phyloP scores from a whole-genome alignment of 176 grass and related monocot species.

The Raddia guianensis region DNA sequence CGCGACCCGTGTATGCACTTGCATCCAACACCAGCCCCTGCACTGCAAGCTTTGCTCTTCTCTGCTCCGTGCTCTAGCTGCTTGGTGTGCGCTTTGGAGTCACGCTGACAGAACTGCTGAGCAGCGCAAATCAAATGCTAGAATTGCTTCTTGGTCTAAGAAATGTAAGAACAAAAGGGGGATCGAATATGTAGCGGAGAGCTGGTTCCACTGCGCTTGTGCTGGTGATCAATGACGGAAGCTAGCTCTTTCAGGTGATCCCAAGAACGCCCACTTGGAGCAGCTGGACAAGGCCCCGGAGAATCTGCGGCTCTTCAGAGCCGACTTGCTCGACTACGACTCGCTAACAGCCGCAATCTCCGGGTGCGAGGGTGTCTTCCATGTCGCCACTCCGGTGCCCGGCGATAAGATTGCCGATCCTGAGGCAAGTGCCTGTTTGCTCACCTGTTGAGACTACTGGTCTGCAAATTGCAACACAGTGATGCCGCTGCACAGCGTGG shows the following conservation, averaged over 20 bases:
- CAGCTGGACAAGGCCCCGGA: slow-evolving; percentile 49
- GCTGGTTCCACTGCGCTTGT: neutral
- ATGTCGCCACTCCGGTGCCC: slow-evolving; percentile 58
- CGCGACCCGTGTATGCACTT: neutral
- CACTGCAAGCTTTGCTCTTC: too few species aligned
- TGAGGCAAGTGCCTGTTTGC: slow-evolving; percentile 30
- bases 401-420: slow-evolving; percentile 24
- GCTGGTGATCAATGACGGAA: neutral
- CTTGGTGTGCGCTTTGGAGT: neutral
- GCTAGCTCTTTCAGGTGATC: slow-evolving; percentile 37
- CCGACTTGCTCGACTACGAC: slow-evolving; percentile 58
- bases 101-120: neutral
- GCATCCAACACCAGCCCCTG: neutral
- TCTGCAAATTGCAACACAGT: neutral
- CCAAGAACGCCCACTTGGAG: slow-evolving; percentile 45
- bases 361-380: slow-evolving; percentile 66
- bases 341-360: slow-evolving; percentile 40
- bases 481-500: neutral
- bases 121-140: neutral
- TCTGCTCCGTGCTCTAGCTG: neutral
- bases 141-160: neutral
- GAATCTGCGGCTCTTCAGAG: slow-evolving; percentile 61
- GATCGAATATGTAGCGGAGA: neutral
- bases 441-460: neutral
- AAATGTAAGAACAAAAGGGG: neutral